These are phyloP conservation scores for Xylaria sp. DNA, from an alignment of 2,329 filamentous ascomycete genomes.

Conservation along the genomic window DNA sequence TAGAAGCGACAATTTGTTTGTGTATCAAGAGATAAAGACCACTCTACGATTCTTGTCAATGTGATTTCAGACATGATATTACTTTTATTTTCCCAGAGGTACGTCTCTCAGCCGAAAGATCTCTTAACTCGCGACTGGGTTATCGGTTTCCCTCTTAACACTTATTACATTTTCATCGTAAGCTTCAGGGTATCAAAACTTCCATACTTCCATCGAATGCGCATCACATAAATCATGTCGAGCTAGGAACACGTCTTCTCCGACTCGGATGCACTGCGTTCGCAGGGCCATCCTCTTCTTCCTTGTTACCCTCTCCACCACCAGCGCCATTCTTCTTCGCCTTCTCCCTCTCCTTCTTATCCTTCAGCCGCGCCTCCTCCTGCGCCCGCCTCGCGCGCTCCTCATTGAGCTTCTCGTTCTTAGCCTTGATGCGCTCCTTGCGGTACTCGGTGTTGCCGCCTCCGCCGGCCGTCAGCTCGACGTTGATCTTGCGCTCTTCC, in stretches of 20 bases:
- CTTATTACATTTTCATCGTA: neutral
- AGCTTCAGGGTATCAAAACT: conserved; percentile 1
- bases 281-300: conserved; percentile 33
- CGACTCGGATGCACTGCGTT: conserved; percentile 59
- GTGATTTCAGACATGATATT: too few species aligned
- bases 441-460: conserved; percentile 78
- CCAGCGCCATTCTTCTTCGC: conserved; percentile 34
- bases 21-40: too few species aligned
- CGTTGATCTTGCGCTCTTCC: conserved; percentile 77
- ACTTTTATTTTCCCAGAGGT: too few species aligned
- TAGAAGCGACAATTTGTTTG: neutral
- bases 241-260: conserved; percentile 40
- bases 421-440: conserved; percentile 77
- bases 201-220: too few species aligned
- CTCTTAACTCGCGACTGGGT: neutral
- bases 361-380: conserved; percentile 49
- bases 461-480: conserved; percentile 90
- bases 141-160: neutral
- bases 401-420: conserved; percentile 85
- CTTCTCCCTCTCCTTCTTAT: conserved; percentile 43
- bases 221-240: conserved; percentile 17
- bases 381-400: conserved; percentile 57
- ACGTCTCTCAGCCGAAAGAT: too few species aligned
- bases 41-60: too few species aligned
- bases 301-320: conserved; percentile 30